Conservation (phyloP, 2,329 filamentous ascomycete genomes). For the Dothidotthia symphoricarpi region DNA sequence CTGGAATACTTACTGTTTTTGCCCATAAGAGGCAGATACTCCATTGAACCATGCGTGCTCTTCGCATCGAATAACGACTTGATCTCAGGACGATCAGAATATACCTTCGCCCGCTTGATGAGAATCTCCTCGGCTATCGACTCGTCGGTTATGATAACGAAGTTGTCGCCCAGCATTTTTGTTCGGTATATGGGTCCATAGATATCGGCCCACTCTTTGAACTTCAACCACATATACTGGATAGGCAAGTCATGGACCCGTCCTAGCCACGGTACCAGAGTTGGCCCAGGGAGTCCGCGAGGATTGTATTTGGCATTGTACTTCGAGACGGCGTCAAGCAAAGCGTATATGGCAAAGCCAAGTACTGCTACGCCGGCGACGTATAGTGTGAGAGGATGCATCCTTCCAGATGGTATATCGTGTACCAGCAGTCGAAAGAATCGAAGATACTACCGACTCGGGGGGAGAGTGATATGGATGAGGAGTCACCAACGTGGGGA, state of each 20-base stretch:
- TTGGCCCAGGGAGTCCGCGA: conserved; percentile 43
- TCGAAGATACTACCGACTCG: conserved; percentile 1
- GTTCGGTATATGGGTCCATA: conserved; percentile 40
- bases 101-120: conserved; percentile 53
- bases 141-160: conserved; percentile 54
- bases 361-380: conserved; percentile 39
- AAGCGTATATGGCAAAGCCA: conserved; percentile 37
- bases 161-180: conserved; percentile 44
- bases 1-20: conserved; percentile 50
- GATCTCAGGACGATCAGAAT: conserved; percentile 53
- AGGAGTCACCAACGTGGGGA: conserved; percentile 5
- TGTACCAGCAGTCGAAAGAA: not conserved
- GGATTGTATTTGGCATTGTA: conserved; percentile 41
- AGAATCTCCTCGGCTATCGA: conserved; percentile 54
- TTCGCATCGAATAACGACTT: conserved; percentile 56
- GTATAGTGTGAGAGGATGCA: conserved; percentile 46
- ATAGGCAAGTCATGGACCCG: conserved; percentile 40
- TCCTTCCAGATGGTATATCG: conserved; percentile 9
- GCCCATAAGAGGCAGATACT: conserved; percentile 57
- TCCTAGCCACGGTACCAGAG: conserved; percentile 39
- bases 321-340: conserved; percentile 37
- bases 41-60: conserved; percentile 55
- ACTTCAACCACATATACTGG: conserved; percentile 53
- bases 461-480: not conserved
- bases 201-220: conserved; percentile 42